Percentiles rank a stretch among this genome's conserved stretches.
Conservation (phyloP, 2,329 filamentous ascomycete genomes). For the Berkeleyomyces basicola region DNA sequence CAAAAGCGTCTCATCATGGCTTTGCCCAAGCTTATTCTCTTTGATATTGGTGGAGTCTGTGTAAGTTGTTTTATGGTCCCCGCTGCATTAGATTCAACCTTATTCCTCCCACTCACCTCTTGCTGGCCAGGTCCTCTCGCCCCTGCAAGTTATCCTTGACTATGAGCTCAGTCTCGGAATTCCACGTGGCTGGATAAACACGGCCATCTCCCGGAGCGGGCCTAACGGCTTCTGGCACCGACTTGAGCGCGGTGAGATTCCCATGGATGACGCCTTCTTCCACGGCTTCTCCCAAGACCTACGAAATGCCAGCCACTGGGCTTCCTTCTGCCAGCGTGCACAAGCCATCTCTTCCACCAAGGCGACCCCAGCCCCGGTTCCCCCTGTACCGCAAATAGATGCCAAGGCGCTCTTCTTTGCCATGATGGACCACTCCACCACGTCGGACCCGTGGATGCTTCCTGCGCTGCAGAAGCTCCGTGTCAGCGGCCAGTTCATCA, state of each 20-base stretch:
- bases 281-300: conserved; percentile 59
- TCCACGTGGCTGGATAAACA: conserved; percentile 80
- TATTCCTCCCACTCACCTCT: conserved; percentile 4
- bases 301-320: conserved; percentile 49
- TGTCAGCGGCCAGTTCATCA: conserved; percentile 45
- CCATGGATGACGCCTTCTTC: conserved; percentile 62
- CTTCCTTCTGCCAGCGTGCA: conserved; percentile 38
- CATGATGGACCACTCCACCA: conserved; percentile 65
- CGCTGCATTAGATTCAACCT: neutral
- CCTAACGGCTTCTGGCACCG: conserved; percentile 76
- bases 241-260: conserved; percentile 69
- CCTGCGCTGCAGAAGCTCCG: conserved; percentile 60
- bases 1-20: neutral
- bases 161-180: conserved; percentile 67
- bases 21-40: conserved; percentile 58
- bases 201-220: conserved; percentile 62
- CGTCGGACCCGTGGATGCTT: conserved; percentile 73
- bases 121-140: conserved; percentile 56
- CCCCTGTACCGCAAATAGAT: conserved; percentile 56
- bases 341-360: conserved; percentile 16
- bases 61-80: conserved; percentile 39
- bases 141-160: conserved; percentile 82
- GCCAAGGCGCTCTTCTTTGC: conserved; percentile 68
- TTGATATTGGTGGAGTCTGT: conserved; percentile 94
- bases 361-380: conserved; percentile 22